Percentiles rank a stretch among this genome's conserved stretches.
These are phyloP conservation scores for Rhizopus stolonifer DNA, from an alignment of 371 early-diverging fungal species.

Conservation along the genomic window DNA sequence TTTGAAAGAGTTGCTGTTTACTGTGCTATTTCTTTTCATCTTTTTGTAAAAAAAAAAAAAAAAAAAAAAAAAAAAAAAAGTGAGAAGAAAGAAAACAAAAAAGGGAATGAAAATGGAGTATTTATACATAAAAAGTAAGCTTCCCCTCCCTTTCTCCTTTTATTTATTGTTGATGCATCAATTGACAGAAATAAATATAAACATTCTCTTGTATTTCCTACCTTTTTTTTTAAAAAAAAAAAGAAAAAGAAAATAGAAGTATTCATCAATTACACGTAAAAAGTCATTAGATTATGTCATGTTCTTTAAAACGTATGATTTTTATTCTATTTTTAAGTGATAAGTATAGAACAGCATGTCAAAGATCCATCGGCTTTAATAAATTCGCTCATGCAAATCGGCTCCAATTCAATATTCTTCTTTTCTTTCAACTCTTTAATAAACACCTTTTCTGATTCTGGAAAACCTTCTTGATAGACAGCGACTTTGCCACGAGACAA, in stretches of 20 bases:
- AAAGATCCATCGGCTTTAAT: constrained; percentile 38
- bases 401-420: constrained; percentile 14
- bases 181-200: constrained; percentile 12
- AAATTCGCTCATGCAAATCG: constrained; percentile 34
- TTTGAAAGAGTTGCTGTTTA: constrained; percentile 3
- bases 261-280: no score
- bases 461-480: constrained; percentile 29
- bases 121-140: background rate
- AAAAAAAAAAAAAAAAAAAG: background rate
- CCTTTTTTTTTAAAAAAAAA: background rate
- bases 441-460: constrained; percentile 21
- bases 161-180: constrained; percentile 13
- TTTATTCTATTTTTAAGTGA: background rate
- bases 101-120: background rate
- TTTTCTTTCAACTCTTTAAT: constrained; percentile 10
- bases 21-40: constrained; percentile 7
- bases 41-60: background rate
- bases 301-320: background rate
- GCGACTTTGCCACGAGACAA: constrained; percentile 20
- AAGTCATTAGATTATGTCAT: background rate
- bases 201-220: background rate
- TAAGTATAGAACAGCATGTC: constrained; percentile 35
- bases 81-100: background rate
- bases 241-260: no score
- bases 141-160: background rate